Base-by-base conservation (phyloP, 371 early-diverging fungal species). In the Gilbertella persicaria region DNA sequence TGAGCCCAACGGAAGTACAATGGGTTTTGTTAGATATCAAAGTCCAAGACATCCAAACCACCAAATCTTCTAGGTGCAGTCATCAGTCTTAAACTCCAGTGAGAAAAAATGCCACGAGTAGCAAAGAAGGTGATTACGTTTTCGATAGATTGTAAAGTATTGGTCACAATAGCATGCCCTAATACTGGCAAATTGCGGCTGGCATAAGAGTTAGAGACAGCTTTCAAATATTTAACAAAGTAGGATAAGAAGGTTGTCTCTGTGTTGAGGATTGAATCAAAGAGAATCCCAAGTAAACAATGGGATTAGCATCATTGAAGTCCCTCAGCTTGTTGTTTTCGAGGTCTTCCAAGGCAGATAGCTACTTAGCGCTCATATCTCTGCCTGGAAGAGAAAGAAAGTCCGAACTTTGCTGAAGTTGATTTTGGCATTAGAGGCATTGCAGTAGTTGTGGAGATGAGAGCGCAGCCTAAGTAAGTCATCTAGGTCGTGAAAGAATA, bases 221-320 rank as follows among this genome's bases (percentile, higher is more conserved):
- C 13, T 33, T 33, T 33, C 2, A 33, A 13, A 33, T 8, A 33
- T 33, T 13, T 13, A 33, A 33, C 13, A 9, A 33, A 33, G 6
- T 8, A 33, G 2, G 33, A 33, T 8, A 33, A 33, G 10, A 33
- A 33, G 10, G 33, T 33, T 2, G n/a, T n/a, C n/a, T n/a, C 13
- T 10, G 33, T 13, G 33, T 10, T 33, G 33, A 10, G 3, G 33
- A 33, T 33, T 33, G 33, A 13, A 33, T 33, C 33, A 33, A 10
- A 39, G 50, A 40, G 13, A 25, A 50, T 4, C 50, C 39, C 7
- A 50, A 28, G 17, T 50, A 50, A 16, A n/a, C 10, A 7, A 50
- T 23, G 2, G 50, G 39, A 17, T 28, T 16, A 23, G 50, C 2
- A 13, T 33, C 33, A 33, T 8, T 6, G 6, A 13, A 33, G 10